phyloP scores from a whole-genome alignment of 805 yeast species.

The Grigorovia yakushimaensis region DNA sequence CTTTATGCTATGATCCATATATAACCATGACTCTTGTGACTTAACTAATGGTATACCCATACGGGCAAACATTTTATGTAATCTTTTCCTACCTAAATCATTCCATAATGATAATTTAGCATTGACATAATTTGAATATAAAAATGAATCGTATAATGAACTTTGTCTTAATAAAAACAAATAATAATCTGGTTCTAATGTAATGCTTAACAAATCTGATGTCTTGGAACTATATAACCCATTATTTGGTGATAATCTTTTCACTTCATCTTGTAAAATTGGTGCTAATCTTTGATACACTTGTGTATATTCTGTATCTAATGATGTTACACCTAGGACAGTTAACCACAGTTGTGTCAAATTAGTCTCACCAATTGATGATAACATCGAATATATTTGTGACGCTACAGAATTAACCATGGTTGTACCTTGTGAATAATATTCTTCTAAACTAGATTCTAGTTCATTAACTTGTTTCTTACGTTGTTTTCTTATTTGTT shows the following conservation, averaged over 20 bases:
- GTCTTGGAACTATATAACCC: slow-evolving; percentile 14
- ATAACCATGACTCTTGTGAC: slow-evolving; percentile 90
- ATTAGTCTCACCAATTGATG: slow-evolving; percentile 74
- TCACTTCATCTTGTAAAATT: slow-evolving; percentile 71
- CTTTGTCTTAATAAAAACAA: slow-evolving; percentile 84
- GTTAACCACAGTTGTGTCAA: slow-evolving; percentile 72
- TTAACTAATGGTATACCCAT: slow-evolving; percentile 88
- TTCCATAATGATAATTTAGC: slow-evolving; percentile 84
- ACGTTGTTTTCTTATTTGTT: slow-evolving; percentile 20
- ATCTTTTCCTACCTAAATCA: slow-evolving; percentile 76
- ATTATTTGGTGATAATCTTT: slow-evolving; percentile 45
- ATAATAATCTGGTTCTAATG: slow-evolving; percentile 74
- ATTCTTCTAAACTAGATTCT: slow-evolving; percentile 55
- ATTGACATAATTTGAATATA: slow-evolving; percentile 83
- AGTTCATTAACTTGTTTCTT: slow-evolving; percentile 36
- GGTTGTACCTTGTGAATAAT: slow-evolving; percentile 78
- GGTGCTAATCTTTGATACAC: slow-evolving; percentile 68
- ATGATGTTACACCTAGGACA: slow-evolving; percentile 77
- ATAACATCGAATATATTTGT: slow-evolving; percentile 68
- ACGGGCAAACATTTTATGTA: slow-evolving; percentile 87
- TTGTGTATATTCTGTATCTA: slow-evolving; percentile 63
- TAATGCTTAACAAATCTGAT: slow-evolving; percentile 39
- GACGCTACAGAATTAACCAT: slow-evolving; percentile 65
- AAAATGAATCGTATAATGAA: slow-evolving; percentile 83
- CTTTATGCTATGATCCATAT: slow-evolving; percentile 74